Base-by-base conservation (phyloP, 2,329 filamentous ascomycete species). In the Lachnellula subtilissima region DNA sequence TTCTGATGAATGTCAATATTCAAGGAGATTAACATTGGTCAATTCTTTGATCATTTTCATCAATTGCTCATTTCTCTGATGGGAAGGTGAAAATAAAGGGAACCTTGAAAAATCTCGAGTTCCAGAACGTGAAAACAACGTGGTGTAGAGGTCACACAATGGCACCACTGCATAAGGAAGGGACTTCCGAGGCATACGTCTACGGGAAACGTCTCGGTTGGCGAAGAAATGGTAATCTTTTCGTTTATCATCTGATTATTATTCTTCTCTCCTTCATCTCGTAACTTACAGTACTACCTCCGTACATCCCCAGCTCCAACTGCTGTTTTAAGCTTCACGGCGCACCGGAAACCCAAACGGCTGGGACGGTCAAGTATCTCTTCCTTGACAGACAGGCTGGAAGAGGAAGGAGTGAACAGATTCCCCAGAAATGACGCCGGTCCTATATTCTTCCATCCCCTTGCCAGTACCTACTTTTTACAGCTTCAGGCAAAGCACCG, bases 401-500 rank as follows among this genome's bases (percentile, higher is more conserved):
- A 54, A 37, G 40, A 42, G 50, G 36, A 48, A 48, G 42, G 48
- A 51, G 7, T 36, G 39, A 17, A 42, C n/a, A 12, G 23, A 39
- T 36, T 37, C 40, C 37, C 40, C 19, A 40, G 19, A 22, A 47
- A 39, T n/a, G 25, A 22, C 48, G 14, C 28, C 48, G 53, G 53
- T n/a, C 51, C 28, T 46, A 47, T 28, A 32, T 51, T 46, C 36
- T 35, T 50, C 36, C 48, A 39, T 55, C 25, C 48, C 48, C n/a
- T 36, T 32, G 25, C 11, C 17, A 19, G 19, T 36, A 11, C 19
- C 8, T 22, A 22, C n/a, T 35, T 9, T 17, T 22, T 12, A 12
- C 8, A 32, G 23, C 12, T 48, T 55, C 54, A 55, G 54, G 48
- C 54, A 55, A 55, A 52, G 54, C 49, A 45, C 45, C 25, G 40